phyloP scores from a whole-genome alignment of 495 filamentous ascomycete species.

The Penicillium samsonianum region DNA sequence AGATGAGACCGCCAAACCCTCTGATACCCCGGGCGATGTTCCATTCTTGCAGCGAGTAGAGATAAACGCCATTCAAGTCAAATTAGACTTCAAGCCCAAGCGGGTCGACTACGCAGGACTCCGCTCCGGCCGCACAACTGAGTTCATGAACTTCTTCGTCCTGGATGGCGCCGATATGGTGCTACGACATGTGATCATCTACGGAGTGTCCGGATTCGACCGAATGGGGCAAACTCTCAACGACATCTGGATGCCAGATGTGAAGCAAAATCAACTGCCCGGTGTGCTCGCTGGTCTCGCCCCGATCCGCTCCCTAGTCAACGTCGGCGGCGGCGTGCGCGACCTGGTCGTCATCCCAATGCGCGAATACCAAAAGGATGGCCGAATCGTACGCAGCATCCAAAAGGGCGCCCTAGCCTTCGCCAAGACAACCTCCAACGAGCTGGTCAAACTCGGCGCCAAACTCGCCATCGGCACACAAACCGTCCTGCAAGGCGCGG shows the following conservation, averaged over 20 bases:
- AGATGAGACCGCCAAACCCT: constrained; percentile 63
- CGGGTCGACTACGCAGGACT: constrained; percentile 91
- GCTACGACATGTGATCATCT: constrained; percentile 84
- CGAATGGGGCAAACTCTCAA: constrained; percentile 84
- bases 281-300: constrained; percentile 88
- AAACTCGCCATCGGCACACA: constrained; percentile 96
- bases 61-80: constrained; percentile 77
- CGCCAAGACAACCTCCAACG: constrained; percentile 86
- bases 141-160: constrained; percentile 99
- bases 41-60: constrained; percentile 91
- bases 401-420: constrained; percentile 87
- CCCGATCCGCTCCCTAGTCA: constrained; percentile 83
- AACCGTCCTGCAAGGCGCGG: constrained; percentile 82
- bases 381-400: constrained; percentile 86
- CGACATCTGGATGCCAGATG: constrained; percentile 96
- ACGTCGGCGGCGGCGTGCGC: constrained; percentile 81
- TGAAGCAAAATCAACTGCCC: constrained; percentile 86
- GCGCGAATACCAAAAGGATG: constrained; percentile 90
- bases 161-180: constrained; percentile 87
- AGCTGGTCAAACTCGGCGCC: constrained; percentile 88
- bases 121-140: constrained; percentile 95
- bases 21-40: constrained; percentile 61
- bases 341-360: constrained; percentile 88
- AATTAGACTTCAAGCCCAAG: constrained; percentile 97
- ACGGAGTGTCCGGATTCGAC: constrained; percentile 88